Evolutionary conservation across 2,329 filamentous ascomycete genomes (phyloP).

Genomic region (Gnomoniopsis sp.): DNA sequence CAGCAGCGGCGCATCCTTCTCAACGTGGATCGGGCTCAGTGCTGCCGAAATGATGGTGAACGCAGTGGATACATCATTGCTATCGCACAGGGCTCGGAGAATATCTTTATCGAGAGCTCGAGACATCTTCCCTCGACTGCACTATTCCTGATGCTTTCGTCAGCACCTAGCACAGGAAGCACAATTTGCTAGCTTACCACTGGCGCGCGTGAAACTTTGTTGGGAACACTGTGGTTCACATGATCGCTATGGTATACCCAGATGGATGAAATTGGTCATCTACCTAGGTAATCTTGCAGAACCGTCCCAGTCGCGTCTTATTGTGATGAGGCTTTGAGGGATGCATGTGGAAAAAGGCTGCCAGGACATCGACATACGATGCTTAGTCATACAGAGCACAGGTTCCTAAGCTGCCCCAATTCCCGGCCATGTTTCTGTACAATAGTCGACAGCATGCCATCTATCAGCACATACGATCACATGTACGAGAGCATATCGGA

Average conservation of each 20-base stretch:
- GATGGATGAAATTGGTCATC: too few relatives aligned
- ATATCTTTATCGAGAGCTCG: conserved; percentile 48
- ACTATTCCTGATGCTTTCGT: background rate
- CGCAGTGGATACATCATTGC: conserved; percentile 38
- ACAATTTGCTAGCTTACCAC: background rate
- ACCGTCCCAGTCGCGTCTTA: too few relatives aligned
- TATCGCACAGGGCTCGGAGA: conserved; percentile 38
- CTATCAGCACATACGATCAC: too few relatives aligned
- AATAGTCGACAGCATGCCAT: too few relatives aligned
- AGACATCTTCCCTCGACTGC: conserved; percentile 42
- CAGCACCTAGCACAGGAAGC: background rate
- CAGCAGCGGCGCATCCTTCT: conserved; percentile 31
- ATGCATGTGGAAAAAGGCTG: too few relatives aligned
- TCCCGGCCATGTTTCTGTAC: too few relatives aligned
- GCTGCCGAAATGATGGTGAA: conserved; percentile 42
- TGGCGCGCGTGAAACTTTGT: background rate
- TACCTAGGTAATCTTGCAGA: too few relatives aligned
- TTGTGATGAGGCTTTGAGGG: too few relatives aligned
- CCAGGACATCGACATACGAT: too few relatives aligned
- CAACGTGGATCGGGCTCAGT: conserved; percentile 28
- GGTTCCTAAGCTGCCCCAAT: too few relatives aligned
- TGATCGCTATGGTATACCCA: background rate
- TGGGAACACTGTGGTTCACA: background rate
- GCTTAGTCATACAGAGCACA: too few relatives aligned
- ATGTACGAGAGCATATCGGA: too few relatives aligned